These are phyloP conservation scores for Microsporum audouinii DNA, from an alignment of 2,329 filamentous ascomycete species.

Conservation along the genomic window DNA sequence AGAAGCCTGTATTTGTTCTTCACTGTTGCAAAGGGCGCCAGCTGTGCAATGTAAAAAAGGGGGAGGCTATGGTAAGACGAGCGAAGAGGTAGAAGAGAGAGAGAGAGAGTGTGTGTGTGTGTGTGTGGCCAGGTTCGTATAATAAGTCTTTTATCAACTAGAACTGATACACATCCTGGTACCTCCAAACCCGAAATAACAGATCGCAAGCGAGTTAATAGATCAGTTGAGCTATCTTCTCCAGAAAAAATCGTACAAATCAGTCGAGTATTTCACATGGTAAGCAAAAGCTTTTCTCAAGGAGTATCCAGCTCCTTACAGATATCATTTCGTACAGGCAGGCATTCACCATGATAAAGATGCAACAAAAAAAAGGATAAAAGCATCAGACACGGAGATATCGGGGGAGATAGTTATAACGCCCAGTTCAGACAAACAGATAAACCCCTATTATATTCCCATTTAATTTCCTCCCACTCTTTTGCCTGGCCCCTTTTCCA, in stretches of 20 bases:
- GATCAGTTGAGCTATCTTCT: background rate
- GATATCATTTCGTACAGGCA: background rate
- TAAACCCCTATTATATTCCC: background rate
- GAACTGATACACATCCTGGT: no score
- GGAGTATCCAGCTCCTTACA: background rate
- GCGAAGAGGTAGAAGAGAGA: background rate
- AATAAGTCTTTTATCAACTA: no score
- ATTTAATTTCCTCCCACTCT: background rate
- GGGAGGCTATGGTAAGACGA: background rate
- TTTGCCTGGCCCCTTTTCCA: background rate
- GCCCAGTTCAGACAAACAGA: background rate
- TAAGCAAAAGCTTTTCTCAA: background rate
- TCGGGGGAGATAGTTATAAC: background rate
- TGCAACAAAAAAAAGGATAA: background rate
- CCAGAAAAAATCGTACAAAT: background rate
- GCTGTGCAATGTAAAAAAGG: background rate
- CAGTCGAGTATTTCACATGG: background rate
- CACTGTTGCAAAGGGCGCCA: background rate
- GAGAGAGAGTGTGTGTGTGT: no score
- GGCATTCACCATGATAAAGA: background rate
- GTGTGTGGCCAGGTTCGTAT: no score
- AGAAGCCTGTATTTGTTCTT: background rate
- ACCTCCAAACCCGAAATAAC: background rate
- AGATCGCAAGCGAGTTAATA: background rate
- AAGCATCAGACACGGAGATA: background rate